Evolutionary conservation across 331 rosid species (phyloP).

Genomic region (Telfairia occidentalis): DNA sequence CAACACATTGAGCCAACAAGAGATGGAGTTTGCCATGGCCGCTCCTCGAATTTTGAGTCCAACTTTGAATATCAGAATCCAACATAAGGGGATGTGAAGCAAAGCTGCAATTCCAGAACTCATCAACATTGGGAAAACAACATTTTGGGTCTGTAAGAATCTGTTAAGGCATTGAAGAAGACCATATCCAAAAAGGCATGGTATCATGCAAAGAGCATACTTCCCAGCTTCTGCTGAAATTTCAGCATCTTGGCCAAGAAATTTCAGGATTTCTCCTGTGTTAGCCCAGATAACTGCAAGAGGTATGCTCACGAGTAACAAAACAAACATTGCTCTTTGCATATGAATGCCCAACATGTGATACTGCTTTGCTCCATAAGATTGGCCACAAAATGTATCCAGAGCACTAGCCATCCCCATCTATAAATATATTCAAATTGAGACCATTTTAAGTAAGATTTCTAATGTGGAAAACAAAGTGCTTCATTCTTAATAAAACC

Average conservation of each 20-base stretch:
- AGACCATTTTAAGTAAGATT: neutral
- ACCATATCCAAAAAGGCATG: slow-evolving; percentile 44
- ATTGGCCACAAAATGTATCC: slow-evolving; percentile 70
- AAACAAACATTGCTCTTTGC: slow-evolving; percentile 71
- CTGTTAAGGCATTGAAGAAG: slow-evolving; percentile 55
- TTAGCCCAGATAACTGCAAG: slow-evolving; percentile 52
- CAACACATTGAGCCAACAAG: slow-evolving; percentile 53
- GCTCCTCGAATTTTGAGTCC: slow-evolving; percentile 60
- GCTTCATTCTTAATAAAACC: neutral
- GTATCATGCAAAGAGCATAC: slow-evolving; percentile 45
- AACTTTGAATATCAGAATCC: slow-evolving; percentile 47
- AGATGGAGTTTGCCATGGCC: slow-evolving; percentile 49
- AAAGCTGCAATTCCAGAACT: slow-evolving; percentile 33
- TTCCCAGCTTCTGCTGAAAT: slow-evolving; percentile 50
- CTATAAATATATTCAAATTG: slow-evolving; percentile 16
- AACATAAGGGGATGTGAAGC: slow-evolving; percentile 45
- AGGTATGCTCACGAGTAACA: slow-evolving; percentile 35
- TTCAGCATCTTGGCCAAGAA: slow-evolving; percentile 49
- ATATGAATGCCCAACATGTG: slow-evolving; percentile 50
- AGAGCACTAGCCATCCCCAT: slow-evolving; percentile 70
- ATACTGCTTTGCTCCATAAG: slow-evolving; percentile 68
- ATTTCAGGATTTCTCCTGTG: slow-evolving; percentile 39
- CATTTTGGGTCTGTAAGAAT: slow-evolving; percentile 59
- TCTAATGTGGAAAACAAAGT: neutral
- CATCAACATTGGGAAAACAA: slow-evolving; percentile 59